Base-by-base conservation (phyloP, 306 rosid genomes). In the Purshia tridentata region DNA sequence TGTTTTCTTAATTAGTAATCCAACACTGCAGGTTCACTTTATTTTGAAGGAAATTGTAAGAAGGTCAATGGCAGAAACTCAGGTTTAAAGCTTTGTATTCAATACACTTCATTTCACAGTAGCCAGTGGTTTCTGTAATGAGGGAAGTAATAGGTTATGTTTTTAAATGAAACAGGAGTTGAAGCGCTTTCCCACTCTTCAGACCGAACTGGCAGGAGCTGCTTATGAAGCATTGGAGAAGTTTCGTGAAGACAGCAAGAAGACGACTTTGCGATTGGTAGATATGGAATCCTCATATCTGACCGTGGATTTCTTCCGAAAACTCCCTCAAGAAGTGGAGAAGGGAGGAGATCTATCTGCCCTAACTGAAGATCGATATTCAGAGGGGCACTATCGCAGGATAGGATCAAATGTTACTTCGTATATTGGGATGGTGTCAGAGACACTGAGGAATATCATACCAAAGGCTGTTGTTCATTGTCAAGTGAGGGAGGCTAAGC, bases 391-490 rank as follows among this genome's bases (percentile, higher is more conserved):
- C 58, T 82, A 80, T 61, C 75, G 58, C 48, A 55, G 72, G 55
- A 82, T 82, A 70, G 89, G 81, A 77, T 77, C 80, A 61, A 85
- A 85, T 40, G 76, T 80, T 52, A 71, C 80, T 58, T 80, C 87
- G 42, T 85, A 85, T 11, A 46, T 85, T 51, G 73, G 69, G 60
- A 80, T 82, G 85, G 89, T 82, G n/a, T 80, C 85, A 1, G 83
- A 85, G 76, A 82, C 87, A 19, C 70, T 85, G 69, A 80, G 56
- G 70, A 80, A 77, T 75, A 47, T 78, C 13, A 82, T 85, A 52
- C 89, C 89, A 1, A 85, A 85, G 79, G 79, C 86, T 80, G 83
- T 80, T 53, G 89, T 82, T 73, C 87, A 85, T 40, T 85, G 86
- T 69, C 89, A 85, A 82, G 89, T 85, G 54, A 77, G 75, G 80